Conservation (phyloP, 257 asterid species). For the Apocynum venetum region DNA sequence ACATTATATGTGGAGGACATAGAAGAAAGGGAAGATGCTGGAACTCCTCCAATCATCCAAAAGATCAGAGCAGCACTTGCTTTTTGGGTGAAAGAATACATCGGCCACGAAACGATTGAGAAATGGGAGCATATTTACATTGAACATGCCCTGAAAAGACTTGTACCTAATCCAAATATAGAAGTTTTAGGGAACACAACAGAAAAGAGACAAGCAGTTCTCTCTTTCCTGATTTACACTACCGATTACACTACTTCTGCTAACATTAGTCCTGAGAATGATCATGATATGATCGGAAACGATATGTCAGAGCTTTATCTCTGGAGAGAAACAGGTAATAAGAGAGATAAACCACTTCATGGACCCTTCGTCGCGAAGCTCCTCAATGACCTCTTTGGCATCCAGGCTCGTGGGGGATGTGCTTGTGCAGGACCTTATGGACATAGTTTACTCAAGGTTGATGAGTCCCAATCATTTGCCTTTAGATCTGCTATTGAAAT, state of each 20-base stretch:
- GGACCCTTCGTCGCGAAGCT: conserved; percentile 70
- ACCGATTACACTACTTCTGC: conserved; percentile 8
- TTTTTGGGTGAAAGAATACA: too few species aligned
- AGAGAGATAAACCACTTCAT: conserved; percentile 42
- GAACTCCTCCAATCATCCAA: too few species aligned
- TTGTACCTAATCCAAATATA: conserved; percentile 36
- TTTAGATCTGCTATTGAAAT: conserved; percentile 34
- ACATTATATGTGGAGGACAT: too few species aligned
- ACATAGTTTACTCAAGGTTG: conserved; percentile 44
- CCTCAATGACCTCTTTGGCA: conserved; percentile 68
- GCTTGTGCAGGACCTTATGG: conserved; percentile 37
- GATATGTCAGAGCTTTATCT: conserved; percentile 16
- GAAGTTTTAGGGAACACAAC: conserved; percentile 42
- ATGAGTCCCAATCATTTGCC: conserved; percentile 35
- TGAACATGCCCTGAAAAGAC: conserved; percentile 36
- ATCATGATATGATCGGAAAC: background rate
- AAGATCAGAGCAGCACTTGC: too few species aligned
- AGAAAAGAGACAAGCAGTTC: conserved; percentile 46
- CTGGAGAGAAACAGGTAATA: conserved; percentile 25
- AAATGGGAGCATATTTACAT: conserved; percentile 19
- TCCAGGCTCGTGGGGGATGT: conserved; percentile 55
- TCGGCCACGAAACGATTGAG: too few species aligned
- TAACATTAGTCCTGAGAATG: background rate
- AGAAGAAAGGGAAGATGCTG: too few species aligned
- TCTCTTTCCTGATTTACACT: conserved; percentile 50